These are phyloP conservation scores for Trichosporon sp. DNA, from an alignment of 1,284 basidiomycete species.

Conservation along the genomic window DNA sequence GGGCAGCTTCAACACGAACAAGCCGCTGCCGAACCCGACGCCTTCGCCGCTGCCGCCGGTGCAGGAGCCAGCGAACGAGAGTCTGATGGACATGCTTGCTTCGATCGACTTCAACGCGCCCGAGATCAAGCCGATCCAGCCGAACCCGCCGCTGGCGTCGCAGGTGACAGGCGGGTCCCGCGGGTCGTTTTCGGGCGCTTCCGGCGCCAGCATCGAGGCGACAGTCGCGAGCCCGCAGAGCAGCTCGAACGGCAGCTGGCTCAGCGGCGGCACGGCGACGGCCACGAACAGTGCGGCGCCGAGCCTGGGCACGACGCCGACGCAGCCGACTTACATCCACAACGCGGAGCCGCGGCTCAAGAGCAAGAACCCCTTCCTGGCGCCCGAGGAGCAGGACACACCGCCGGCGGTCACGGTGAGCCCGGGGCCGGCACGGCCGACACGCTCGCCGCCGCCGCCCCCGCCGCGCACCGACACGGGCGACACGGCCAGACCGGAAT, in stretches of 20 bases:
- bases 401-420: neutral
- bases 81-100: conserved; percentile 15
- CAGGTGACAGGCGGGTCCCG: conserved; percentile 22
- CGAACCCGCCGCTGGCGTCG: conserved; percentile 13
- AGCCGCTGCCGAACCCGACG: neutral
- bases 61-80: neutral
- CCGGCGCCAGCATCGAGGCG: conserved; percentile 1
- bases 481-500: neutral
- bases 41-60: neutral
- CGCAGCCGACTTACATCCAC: conserved; percentile 2
- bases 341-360: conserved; percentile 19
- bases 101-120: conserved; percentile 13
- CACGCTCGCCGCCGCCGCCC: neutral
- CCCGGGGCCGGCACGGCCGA: neutral
- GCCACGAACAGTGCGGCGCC: neutral
- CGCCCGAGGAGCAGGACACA: conserved; percentile 65
- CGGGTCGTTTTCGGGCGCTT: neutral
- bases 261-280: neutral
- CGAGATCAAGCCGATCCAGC: conserved; percentile 2
- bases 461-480: neutral
- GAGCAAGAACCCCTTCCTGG: conserved; percentile 52
- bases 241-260: neutral
- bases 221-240: neutral
- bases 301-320: neutral
- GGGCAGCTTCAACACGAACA: neutral